Evolutionary conservation across 352 stramenopile species (phyloP), one percentile per base, ranked within the genome.

Genomic region (Phytophthora constricta): DNA sequence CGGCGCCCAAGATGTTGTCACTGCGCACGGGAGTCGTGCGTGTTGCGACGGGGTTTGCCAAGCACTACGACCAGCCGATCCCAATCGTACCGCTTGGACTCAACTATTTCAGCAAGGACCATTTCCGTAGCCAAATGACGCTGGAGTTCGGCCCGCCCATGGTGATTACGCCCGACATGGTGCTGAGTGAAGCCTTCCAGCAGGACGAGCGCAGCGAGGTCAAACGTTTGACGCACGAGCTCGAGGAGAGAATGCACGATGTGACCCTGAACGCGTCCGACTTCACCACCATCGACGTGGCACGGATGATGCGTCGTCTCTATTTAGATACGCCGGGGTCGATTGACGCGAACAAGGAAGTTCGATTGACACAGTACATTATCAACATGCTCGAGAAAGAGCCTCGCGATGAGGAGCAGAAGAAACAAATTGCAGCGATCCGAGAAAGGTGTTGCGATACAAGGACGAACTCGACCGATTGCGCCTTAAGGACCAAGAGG

Each of bases 31-130:
- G 85, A 42, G 85, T 93, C 27, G 75, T 91, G 58, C 85, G 85
- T 11, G 83, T 91, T 5, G 85, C 85, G 25, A 88, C 78, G 42
- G 85, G 85, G 42, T 93, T 93, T 34, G 83, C 64, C 13, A 86
- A 87, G 65, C 65, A 86, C 19, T 88, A 91, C 66, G 75, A 91
- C 59, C 81, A 84, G 31, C 68, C 82, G 16, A 89, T 93, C 39
- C 80, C 82, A 31, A 86, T 93, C 58, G 66, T 93, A 23, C 85
- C 85, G 1, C 59, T 93, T 1, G 85, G 85, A 2, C 70, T 93
- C 42, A 93, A 82, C 53, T 93, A 93, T 68, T 93, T 93, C 69
- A 93, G 91, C 65, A 93, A 93, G 66, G 79, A 91, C 43, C 84
- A 83, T 51, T 93, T 93, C 58, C 77, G 85, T 41, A 88, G 82